phyloP scores from a whole-genome alignment of 352 stramenopile genomes.

The Phytophthora europaea region DNA sequence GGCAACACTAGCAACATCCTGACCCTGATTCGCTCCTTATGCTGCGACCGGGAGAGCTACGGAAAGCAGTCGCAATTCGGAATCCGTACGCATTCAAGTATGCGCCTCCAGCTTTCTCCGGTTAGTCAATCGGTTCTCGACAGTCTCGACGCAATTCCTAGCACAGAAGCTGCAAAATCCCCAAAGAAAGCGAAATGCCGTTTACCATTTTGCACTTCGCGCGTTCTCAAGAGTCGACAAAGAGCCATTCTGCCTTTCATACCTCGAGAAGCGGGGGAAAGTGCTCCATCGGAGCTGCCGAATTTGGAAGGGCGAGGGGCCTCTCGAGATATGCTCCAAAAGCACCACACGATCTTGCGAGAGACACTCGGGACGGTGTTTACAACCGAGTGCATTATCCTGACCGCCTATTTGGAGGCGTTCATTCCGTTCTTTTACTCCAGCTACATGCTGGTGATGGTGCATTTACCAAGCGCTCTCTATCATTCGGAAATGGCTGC shows the following conservation, averaged over 20 bases:
- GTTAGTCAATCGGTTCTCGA: not conserved
- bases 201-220: not conserved
- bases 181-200: not conserved
- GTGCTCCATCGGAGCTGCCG: not conserved
- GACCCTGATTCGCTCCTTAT: not conserved
- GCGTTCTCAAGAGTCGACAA: not conserved
- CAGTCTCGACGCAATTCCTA: not conserved
- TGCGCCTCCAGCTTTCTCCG: not conserved
- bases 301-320: not conserved
- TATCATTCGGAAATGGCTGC: slow-evolving; percentile 17
- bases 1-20: not conserved
- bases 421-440: slow-evolving; percentile 37
- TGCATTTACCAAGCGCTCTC: slow-evolving; percentile 27
- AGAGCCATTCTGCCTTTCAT: not conserved
- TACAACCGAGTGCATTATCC: slow-evolving; percentile 36
- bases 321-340: not conserved
- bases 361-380: slow-evolving; percentile 13
- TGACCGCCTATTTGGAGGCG: slow-evolving; percentile 44
- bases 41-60: not conserved
- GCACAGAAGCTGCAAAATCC: not conserved
- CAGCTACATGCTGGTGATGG: slow-evolving; percentile 23
- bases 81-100: not conserved
- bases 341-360: not conserved
- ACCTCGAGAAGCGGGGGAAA: not conserved
- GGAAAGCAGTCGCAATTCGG: not conserved